phyloP scores from a whole-genome alignment of 225 moss, liverwort and hornwort species.

The Physcomitrellopsis africana region DNA sequence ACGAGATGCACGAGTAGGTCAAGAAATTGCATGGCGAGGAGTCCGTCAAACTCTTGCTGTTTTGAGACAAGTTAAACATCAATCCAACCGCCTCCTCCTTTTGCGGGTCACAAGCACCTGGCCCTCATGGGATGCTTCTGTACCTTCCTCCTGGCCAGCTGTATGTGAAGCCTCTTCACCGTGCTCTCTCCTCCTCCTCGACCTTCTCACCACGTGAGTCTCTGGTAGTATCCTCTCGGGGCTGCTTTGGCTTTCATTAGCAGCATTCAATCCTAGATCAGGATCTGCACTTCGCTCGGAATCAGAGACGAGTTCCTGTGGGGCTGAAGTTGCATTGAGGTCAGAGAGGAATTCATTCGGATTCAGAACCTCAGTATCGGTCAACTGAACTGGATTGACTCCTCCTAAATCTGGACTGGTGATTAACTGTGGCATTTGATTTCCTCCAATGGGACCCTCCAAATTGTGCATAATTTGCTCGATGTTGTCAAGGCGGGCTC shows the following conservation, averaged over 20 bases:
- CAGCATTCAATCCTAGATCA: neutral
- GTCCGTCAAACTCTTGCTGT: neutral
- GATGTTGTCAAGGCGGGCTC: constrained; percentile 52
- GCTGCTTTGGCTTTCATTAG: constrained; percentile 18
- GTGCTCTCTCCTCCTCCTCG: constrained; percentile 49
- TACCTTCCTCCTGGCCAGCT: constrained; percentile 38
- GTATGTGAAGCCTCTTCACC: constrained; percentile 54
- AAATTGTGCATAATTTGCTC: constrained; percentile 58
- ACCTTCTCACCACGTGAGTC: constrained; percentile 34
- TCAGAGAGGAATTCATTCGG: constrained; percentile 42
- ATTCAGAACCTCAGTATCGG: constrained; percentile 23
- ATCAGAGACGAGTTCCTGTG: constrained; percentile 34
- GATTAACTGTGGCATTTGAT: constrained; percentile 19
- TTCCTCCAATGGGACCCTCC: constrained; percentile 37
- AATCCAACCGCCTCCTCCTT: constrained; percentile 52
- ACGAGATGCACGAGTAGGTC: neutral
- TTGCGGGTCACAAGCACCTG: constrained; percentile 47
- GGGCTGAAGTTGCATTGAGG: constrained; percentile 27
- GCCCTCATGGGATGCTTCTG: constrained; percentile 42
- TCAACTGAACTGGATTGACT: constrained; percentile 31
- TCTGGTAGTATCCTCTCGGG: constrained; percentile 29
- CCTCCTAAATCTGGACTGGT: constrained; percentile 13
- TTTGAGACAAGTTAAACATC: constrained; percentile 13
- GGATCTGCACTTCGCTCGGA: constrained; percentile 39
- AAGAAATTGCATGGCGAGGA: neutral